Evolutionary conservation across 371 early-diverging fungal genomes (phyloP).

Genomic region (Syncephalastrum racemosum): DNA sequence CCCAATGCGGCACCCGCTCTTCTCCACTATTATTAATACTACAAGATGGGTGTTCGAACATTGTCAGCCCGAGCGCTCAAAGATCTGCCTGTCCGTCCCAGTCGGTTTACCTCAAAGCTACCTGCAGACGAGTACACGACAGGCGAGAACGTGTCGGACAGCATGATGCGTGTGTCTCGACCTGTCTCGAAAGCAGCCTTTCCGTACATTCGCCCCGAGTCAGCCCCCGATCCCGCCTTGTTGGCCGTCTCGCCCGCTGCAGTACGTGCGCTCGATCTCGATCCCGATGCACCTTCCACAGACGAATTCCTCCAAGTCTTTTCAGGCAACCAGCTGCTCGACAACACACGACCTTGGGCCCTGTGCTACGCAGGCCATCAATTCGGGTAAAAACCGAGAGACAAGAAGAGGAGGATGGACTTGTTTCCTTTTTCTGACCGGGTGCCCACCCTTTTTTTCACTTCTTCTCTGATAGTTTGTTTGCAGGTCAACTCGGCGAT

Average conservation of each 20-base stretch:
- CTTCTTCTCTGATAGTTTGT: constrained; percentile 35
- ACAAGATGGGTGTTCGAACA: constrained; percentile 13
- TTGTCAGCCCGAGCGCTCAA: constrained; percentile 18
- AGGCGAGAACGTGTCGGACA: constrained; percentile 16
- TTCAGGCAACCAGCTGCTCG: constrained; percentile 40
- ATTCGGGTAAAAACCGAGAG: constrained; percentile 63
- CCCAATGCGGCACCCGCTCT: too few relatives aligned
- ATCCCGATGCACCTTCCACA: constrained; percentile 24
- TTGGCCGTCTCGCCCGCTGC: constrained; percentile 44
- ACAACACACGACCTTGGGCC: constrained; percentile 76
- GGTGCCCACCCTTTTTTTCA: too few relatives aligned
- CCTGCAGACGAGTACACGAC: constrained; percentile 34
- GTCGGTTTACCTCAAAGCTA: constrained; percentile 30
- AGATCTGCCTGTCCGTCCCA: constrained; percentile 31
- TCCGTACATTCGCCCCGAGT: constrained; percentile 61
- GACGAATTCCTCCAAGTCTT: constrained; percentile 38
- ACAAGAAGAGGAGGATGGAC: neutral
- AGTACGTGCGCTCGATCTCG: constrained; percentile 40
- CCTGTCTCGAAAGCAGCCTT: constrained; percentile 63
- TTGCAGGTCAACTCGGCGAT: constrained; percentile 82
- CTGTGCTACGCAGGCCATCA: constrained; percentile 89
- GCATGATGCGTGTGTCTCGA: constrained; percentile 39
- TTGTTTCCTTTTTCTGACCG: too few relatives aligned
- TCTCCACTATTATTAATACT: neutral
- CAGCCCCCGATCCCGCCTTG: constrained; percentile 42